phyloP scores from a whole-genome alignment of 345 rosid species.

The Salix dunnii region DNA sequence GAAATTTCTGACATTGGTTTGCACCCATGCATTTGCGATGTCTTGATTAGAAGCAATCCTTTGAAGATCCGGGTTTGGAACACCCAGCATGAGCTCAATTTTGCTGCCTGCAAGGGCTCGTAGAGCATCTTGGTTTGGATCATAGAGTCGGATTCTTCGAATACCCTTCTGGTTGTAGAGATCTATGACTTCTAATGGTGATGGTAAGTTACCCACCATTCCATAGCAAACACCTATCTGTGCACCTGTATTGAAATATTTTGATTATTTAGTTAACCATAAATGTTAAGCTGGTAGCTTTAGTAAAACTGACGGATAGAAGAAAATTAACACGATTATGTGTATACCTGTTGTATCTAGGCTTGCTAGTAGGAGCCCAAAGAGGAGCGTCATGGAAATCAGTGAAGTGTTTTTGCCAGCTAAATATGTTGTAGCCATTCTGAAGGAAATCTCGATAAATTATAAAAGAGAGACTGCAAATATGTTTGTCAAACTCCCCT shows the following conservation, averaged over 20 bases:
- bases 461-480: background rate
- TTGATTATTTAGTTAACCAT: background rate
- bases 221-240: conserved; percentile 27
- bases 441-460: background rate
- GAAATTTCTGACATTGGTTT: conserved; percentile 27
- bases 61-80: conserved; percentile 31
- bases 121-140: conserved; percentile 28
- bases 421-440: background rate
- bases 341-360: conserved; percentile 19
- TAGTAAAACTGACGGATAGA: background rate
- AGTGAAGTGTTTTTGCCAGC: background rate
- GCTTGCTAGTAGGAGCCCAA: conserved; percentile 14
- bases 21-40: conserved; percentile 40
- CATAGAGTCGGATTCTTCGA: conserved; percentile 46
- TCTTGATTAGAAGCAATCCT: conserved; percentile 37
- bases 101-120: conserved; percentile 33
- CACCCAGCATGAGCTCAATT: conserved; percentile 38
- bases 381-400: background rate
- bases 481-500: background rate
- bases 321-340: no score
- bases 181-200: conserved; percentile 40
- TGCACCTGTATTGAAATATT: background rate
- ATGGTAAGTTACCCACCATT: conserved; percentile 43
- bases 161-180: conserved; percentile 47
- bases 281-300: background rate